Conservation (phyloP, 208 protist species). For the Porcisia hertigi region DNA sequence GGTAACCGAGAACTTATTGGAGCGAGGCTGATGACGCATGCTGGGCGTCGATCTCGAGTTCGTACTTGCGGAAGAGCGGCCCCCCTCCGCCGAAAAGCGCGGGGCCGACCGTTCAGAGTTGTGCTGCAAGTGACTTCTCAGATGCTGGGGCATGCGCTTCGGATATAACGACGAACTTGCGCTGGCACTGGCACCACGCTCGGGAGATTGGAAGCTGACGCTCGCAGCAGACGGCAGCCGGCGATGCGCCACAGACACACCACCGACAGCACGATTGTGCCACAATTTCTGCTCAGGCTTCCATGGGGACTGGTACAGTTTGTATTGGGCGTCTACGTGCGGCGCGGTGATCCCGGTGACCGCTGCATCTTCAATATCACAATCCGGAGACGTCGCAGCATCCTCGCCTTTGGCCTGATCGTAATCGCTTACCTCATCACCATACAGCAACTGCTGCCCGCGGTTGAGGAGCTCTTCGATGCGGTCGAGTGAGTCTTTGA, state of each 20-base stretch:
- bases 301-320: constrained; percentile 19
- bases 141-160: background rate
- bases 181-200: background rate
- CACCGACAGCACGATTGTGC: no score
- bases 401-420: constrained; percentile 2
- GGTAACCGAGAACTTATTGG: constrained; percentile 20
- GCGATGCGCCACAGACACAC: no score
- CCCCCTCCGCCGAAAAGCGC: background rate
- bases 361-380: background rate
- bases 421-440: constrained; percentile 25
- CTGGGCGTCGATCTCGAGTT: background rate
- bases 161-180: constrained; percentile 1
- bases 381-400: background rate
- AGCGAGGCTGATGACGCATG: background rate
- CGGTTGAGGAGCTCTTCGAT: constrained; percentile 58
- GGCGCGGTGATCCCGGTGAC: background rate
- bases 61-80: no score
- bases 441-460: constrained; percentile 56
- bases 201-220: background rate
- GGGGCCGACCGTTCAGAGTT: constrained; percentile 1
- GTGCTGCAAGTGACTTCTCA: background rate
- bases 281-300: background rate
- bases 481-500: constrained; percentile 51
- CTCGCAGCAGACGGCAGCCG: background rate
- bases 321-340: constrained; percentile 10